phyloP scores from a whole-genome alignment of 2,329 filamentous ascomycete genomes.

The Colletotrichum scovillei region DNA sequence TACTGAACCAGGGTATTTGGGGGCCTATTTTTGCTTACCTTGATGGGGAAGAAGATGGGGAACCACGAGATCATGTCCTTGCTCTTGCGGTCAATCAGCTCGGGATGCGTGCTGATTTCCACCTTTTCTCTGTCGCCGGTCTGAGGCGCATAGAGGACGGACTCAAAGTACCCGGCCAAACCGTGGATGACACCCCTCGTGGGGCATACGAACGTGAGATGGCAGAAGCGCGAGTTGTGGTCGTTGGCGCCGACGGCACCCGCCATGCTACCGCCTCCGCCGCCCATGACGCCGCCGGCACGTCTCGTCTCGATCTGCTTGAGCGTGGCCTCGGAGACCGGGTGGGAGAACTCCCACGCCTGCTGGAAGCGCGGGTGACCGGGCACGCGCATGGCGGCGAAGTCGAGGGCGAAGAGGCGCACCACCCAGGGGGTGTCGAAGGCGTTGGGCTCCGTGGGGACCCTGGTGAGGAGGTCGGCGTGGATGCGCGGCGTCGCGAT shows the following conservation, averaged over 20 bases:
- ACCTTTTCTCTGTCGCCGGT: conserved; percentile 64
- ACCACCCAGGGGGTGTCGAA: conserved; percentile 96
- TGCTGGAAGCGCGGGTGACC: conserved; percentile 74
- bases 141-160: conserved; percentile 81
- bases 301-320: conserved; percentile 65
- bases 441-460: conserved; percentile 72
- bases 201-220: conserved; percentile 81
- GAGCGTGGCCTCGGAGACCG: conserved; percentile 70
- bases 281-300: conserved; percentile 72
- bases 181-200: conserved; percentile 89
- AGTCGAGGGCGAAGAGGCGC: conserved; percentile 90
- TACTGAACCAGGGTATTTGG: neutral
- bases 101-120: conserved; percentile 92
- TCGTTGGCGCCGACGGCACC: conserved; percentile 87
- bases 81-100: conserved; percentile 92
- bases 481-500: conserved; percentile 89
- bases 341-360: conserved; percentile 85
- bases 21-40: conserved; percentile 65
- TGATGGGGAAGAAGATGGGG: conserved; percentile 96
- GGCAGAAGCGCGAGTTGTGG: conserved; percentile 87
- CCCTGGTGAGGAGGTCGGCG: conserved; percentile 78
- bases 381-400: conserved; percentile 70
- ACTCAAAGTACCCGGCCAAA: conserved; percentile 94
- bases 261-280: conserved; percentile 78
- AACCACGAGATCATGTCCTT: conserved; percentile 99